Percentiles rank a stretch among this genome's conserved stretches.
phyloP scores from a whole-genome alignment of 176 grass and related monocot species.

The Puccinellia tenuiflora region DNA sequence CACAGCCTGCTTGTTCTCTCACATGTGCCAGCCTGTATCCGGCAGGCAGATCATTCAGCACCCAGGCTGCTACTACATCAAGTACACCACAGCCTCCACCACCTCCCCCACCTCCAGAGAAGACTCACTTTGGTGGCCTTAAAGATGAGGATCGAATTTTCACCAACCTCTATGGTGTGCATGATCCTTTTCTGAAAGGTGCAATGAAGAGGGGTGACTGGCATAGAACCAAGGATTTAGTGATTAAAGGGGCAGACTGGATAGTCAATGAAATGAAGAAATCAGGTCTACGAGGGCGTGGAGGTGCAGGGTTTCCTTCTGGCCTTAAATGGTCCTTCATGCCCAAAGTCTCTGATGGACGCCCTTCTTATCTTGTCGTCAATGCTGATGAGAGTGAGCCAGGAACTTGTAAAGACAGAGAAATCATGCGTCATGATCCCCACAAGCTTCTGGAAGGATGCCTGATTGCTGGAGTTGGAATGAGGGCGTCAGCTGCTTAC shows the following conservation, averaged over 20 bases:
- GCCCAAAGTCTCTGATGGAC: slow-evolving; percentile 86
- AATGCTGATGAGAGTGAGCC: slow-evolving; percentile 98
- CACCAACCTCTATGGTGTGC: slow-evolving; percentile 78
- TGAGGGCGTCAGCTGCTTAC: slow-evolving; percentile 89
- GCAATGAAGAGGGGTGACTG: slow-evolving; percentile 85
- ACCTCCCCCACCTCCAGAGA: slow-evolving; percentile 74
- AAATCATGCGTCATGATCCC: slow-evolving; percentile 91
- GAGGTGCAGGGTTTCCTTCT: slow-evolving; percentile 88
- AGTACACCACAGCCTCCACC: slow-evolving; percentile 66
- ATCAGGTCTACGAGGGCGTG: slow-evolving; percentile 86
- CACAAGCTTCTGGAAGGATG: slow-evolving; percentile 96
- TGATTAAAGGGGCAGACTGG: slow-evolving; percentile 81
- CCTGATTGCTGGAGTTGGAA: slow-evolving; percentile 87
- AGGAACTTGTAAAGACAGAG: slow-evolving; percentile 94
- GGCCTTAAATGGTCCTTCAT: slow-evolving; percentile 99
- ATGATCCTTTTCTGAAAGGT: slow-evolving; percentile 92
- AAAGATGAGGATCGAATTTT: slow-evolving; percentile 86
- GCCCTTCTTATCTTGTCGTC: slow-evolving; percentile 87
- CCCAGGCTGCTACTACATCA: slow-evolving; percentile 52
- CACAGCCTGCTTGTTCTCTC: slow-evolving; percentile 38
- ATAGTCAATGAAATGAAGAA: slow-evolving; percentile 94
- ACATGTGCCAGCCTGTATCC: slow-evolving; percentile 14
- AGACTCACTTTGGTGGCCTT: slow-evolving; percentile 76
- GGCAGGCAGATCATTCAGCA: slow-evolving; percentile 56
- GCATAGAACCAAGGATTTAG: slow-evolving; percentile 87